Base-by-base conservation (phyloP, 2,329 filamentous ascomycete species). In the Sordariomycetes sp. region DNA sequence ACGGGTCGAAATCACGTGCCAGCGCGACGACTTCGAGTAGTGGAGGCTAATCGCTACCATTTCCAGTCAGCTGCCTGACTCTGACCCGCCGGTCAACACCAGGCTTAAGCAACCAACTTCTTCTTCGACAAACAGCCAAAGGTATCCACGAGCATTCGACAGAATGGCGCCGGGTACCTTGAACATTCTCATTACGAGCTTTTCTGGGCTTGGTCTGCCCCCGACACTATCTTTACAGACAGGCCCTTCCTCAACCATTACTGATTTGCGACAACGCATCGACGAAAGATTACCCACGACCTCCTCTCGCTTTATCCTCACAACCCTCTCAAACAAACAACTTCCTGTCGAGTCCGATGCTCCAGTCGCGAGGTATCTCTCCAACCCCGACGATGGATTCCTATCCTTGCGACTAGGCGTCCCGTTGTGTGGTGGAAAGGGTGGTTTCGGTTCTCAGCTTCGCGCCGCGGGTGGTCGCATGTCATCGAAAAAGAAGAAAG, bases 391-490 rank as follows among this genome's bases (percentile, higher is more conserved):
- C 34, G 75, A 82, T 64, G 76, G 77, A 21, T 80, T 96, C 44
- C 69, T 98, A 12, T 81, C 87, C 0, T 72, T 98, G 4, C 85
- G 87, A 35, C 75, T 98, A 20, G 81, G 79, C 6, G 68, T 81
- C 2, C 82, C 83, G 6, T 64, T 95, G 25, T 84, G 82, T 46
- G 92, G 93, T 64, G 93, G 93, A 54, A 98, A 98, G 55, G 92
- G 92, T 58, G 92, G 92, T 50, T 98, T 98, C 55, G 92, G 92
- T 35, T 96, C 90, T 2, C 93, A 98, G 58, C 78, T 98, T 24
- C 86, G 93, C 52, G 92, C 93, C 1, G 92, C 92, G 4, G 92
- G 93, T 53, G 92, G 93, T 26, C 90, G 93, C 63, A 98, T 98
- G 92, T 94, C 87, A 3, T 90, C 85, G n/a, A 75, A 75, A 49